Evolutionary conservation across 768 basidiomycete genomes (phyloP), one percentile per base, ranked within the genome.

Genomic region (Gymnopilus dilepis): DNA sequence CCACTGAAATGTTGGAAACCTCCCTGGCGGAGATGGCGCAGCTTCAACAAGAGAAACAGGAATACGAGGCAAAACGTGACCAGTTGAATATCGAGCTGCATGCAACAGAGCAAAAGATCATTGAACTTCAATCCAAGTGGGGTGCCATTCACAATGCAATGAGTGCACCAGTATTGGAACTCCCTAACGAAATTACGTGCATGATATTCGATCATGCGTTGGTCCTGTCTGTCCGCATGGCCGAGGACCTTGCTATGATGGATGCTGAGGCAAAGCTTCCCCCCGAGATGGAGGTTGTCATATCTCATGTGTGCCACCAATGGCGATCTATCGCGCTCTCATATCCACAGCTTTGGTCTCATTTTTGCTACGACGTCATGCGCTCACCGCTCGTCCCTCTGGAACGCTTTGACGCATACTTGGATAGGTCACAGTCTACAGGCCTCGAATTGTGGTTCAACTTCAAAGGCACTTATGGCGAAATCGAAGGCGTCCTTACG

Each of bases 251-350:
- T 15, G 34, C n/a, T n/a, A n/a, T n/a, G n/a, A n/a, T n/a, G n/a
- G n/a, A 45, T 24, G 38, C n/a, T 33, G 26, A 5, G 33, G 60
- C 4, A 40, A 43, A 42, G 45, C 33, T n/a, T 2, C n/a, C n/a
- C 3, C 47, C 47, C 17, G 28, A 61, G 31, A 48, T 53, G 31
- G 71, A 69, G 34, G 63, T 72, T 12, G 57, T 61, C 15, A 57
- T 72, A 7, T 68, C 69, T 1, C 69, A 69, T 48, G 67, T 72
- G 12, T 72, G 71, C 38, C 48, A 54, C 1, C 62, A 56, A 9
- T 72, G 69, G 71, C 64, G 71, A 1, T 37, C 59, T 6, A 48
- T 70, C 4, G 59, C 67, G 2, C 60, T 72, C 8, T 43, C 48
- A 2, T 60, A 62, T 17, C 67, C 65, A 19, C 53, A 33, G 5